Conservation (phyloP, 78 protist species). For the Chrysochromulina parva region DNA sequence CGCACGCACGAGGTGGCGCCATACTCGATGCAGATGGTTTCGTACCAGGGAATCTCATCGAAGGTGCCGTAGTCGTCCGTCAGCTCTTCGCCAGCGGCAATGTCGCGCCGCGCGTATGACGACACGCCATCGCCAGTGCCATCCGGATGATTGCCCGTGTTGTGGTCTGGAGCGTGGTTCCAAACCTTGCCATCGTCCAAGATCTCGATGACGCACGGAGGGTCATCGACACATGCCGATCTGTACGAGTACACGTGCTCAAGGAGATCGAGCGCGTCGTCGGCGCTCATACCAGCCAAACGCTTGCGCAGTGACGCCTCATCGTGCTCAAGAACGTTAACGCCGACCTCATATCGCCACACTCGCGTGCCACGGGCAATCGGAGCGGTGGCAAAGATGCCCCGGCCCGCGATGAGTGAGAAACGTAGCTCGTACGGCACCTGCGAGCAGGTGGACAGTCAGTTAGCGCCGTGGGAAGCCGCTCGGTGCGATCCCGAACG, state of each 20-base stretch:
- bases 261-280: background rate
- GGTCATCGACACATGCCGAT: background rate
- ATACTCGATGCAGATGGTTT: background rate
- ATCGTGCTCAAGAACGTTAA: background rate
- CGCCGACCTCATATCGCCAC: background rate
- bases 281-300: background rate
- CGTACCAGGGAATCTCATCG: background rate
- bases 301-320: background rate
- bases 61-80: background rate
- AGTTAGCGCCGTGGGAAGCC: too few species aligned
- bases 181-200: background rate
- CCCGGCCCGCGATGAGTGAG: background rate
- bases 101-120: background rate
- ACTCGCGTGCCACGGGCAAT: background rate
- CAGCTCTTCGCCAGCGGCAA: slow-evolving; percentile 14
- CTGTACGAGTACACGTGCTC: slow-evolving; percentile 15
- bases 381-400: background rate
- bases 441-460: background rate
- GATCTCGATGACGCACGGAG: background rate
- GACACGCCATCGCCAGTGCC: background rate
- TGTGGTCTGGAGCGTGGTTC: slow-evolving; percentile 10
- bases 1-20: background rate
- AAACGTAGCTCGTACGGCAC: background rate
- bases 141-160: slow-evolving; percentile 3
- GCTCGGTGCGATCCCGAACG: too few species aligned